phyloP scores from a whole-genome alignment of 768 basidiomycete genomes.

The Holtermanniella nyarrowii region DNA sequence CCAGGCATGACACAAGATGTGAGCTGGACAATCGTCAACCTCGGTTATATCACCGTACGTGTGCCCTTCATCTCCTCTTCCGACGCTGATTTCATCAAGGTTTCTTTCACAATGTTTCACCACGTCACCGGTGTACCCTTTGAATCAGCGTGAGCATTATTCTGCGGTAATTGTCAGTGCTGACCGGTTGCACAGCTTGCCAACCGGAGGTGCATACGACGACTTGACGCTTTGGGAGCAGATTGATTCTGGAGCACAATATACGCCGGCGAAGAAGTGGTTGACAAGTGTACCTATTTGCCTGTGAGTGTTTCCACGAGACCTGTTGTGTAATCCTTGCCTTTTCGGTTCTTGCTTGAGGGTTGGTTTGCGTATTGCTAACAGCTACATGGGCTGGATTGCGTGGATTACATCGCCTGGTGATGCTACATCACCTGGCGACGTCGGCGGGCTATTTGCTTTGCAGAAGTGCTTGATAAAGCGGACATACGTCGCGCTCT shows the following conservation, averaged over 20 bases:
- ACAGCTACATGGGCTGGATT: background rate
- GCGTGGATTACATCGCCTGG: too few species aligned
- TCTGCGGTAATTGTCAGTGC: conserved; percentile 44
- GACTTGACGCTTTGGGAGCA: conserved; percentile 98
- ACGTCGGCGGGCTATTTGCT: too few species aligned
- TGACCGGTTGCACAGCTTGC: conserved; percentile 14
- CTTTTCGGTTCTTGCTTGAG: too few species aligned
- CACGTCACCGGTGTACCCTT: conserved; percentile 96
- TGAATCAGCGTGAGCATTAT: conserved; percentile 45
- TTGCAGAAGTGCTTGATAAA: too few species aligned
- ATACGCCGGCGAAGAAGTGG: conserved; percentile 98
- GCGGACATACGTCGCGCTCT: too few species aligned
- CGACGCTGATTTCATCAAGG: conserved; percentile 43
- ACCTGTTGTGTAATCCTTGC: too few species aligned
- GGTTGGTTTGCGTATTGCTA: background rate
- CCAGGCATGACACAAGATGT: conserved; percentile 89
- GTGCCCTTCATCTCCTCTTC: background rate
- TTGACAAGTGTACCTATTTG: conserved; percentile 76
- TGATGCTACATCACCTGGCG: too few species aligned
- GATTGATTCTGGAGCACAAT: conserved; percentile 96
- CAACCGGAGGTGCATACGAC: conserved; percentile 78
- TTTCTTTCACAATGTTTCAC: conserved; percentile 98
- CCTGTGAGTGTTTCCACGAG: conserved; percentile 74
- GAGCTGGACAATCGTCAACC: conserved; percentile 89
- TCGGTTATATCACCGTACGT: conserved; percentile 79